Base-by-base conservation (phyloP, 2,329 filamentous ascomycete genomes). In the Hortaea sp. region DNA sequence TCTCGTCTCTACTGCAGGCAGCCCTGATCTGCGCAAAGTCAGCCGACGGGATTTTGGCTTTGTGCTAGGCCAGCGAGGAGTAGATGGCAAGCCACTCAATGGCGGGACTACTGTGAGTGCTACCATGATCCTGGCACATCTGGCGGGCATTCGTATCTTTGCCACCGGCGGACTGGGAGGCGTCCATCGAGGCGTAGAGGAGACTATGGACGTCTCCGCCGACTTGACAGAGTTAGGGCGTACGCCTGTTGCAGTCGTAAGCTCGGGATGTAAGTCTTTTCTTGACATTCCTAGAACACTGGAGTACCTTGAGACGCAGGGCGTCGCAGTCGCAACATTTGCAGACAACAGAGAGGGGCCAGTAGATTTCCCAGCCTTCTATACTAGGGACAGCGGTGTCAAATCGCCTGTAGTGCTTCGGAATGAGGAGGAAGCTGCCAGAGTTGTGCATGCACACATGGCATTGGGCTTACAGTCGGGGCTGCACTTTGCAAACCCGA, bases 201-300 rank as follows among this genome's bases (percentile, higher is more conserved):
- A 76, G 54, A 85, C 84, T 6, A 84, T 97, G 81, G 92, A 98
- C 63, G 79, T 98, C 51, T 97, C 90, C 50, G 90, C 92, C 37
- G 92, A 98, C 67, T 74, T 98, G 50, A 95, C 87, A 4, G 92
- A 97, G 72, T 78, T 98, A 43, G 89, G 92, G 11, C 78, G 88
- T 48, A 95, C 89, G 6, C 80, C 86, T 7, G 83, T 98, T 44
- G 84, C 89, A 28, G 89, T 98, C 2, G 74, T 98, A 44, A 85
- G 84, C 65, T 88, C 85, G 53, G 92, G 92, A 10, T 94, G 88
- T 69, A 98, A 98, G 69, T 92, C 90, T 51, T 97, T 98, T 65
- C 74, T 98, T 34, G 92, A 98, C 62, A 88, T 95, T 49, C 81
- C 85, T 2, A 77, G 87, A 44, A 98, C 92, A 0, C 74, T 98